phyloP scores from a whole-genome alignment of 768 basidiomycete species.

The Trametes meyenii region DNA sequence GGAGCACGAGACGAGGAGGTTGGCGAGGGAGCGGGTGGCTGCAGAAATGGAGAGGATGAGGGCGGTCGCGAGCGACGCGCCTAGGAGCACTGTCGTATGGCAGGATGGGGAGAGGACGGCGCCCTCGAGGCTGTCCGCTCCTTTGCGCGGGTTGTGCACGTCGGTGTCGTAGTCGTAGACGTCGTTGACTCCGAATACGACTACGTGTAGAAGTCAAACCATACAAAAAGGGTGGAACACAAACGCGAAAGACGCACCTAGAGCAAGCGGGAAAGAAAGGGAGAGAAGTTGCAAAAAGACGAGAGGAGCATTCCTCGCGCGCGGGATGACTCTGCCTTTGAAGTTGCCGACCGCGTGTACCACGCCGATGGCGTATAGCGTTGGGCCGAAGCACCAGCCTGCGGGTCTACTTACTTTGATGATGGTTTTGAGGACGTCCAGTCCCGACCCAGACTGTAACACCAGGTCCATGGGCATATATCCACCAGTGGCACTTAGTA shows the following conservation, averaged over 20 bases:
- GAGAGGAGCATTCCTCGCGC: neutral
- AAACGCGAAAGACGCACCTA: neutral
- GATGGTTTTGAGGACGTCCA: slow-evolving; percentile 1
- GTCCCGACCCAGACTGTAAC: neutral
- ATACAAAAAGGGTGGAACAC: neutral
- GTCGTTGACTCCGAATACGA: slow-evolving; percentile 19
- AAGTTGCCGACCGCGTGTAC: too few species aligned
- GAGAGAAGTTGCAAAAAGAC: slow-evolving; percentile 6
- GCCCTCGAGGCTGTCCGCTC: slow-evolving; percentile 13
- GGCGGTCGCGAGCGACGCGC: slow-evolving; percentile 2
- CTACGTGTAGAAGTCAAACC: neutral
- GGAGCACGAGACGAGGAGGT: neutral
- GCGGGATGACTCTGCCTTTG: neutral
- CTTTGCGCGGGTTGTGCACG: slow-evolving; percentile 15
- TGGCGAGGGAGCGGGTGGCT: neutral
- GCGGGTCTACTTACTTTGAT: slow-evolving; percentile 3
- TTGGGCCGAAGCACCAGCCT: slow-evolving; percentile 18
- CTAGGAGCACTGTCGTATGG: neutral
- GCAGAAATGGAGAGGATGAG: neutral
- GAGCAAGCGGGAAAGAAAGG: slow-evolving; percentile 9
- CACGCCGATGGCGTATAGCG: slow-evolving; percentile 12
- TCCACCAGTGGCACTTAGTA: too few species aligned
- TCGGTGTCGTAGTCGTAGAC: slow-evolving; percentile 18
- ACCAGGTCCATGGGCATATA: too few species aligned
- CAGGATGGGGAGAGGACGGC: slow-evolving; percentile 7